phyloP scores from a whole-genome alignment of 1,284 basidiomycete genomes.

The Cystobasidium pallidum region DNA sequence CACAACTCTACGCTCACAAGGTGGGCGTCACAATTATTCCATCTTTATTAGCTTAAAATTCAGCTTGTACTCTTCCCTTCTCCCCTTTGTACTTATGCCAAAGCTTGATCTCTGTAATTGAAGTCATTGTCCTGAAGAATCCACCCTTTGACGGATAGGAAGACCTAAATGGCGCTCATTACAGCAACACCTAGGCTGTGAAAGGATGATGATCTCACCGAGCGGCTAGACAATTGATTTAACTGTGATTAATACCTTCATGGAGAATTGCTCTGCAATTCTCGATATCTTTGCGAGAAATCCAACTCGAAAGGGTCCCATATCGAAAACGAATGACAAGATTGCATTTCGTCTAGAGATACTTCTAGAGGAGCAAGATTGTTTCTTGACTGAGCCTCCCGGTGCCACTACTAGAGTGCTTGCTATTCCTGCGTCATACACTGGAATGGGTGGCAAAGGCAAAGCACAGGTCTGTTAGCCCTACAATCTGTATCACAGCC shows the following conservation, averaged over 20 bases:
- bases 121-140: conserved; percentile 4
- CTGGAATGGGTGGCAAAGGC: background rate
- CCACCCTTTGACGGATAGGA: conserved; percentile 30
- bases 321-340: background rate
- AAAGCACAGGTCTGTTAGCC: background rate
- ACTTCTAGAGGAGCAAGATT: background rate
- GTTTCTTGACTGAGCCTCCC: background rate
- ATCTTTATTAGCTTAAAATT: too few species aligned
- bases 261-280: background rate
- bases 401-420: conserved; percentile 2
- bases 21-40: conserved; percentile 9
- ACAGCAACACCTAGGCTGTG: too few species aligned
- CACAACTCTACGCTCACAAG: conserved; percentile 48
- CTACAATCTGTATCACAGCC: background rate
- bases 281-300: background rate
- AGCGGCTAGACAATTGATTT: background rate
- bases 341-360: background rate
- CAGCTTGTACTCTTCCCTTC: too few species aligned
- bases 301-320: background rate
- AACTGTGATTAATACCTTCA: background rate
- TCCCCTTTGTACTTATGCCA: background rate
- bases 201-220: too few species aligned
- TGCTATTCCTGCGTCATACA: background rate
- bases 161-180: too few species aligned
- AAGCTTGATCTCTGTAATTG: conserved; percentile 11